Percentiles rank a stretch among this genome's conserved stretches.
These are phyloP conservation scores for Claviceps maximensis DNA, from an alignment of 2,329 filamentous ascomycete genomes.

Conservation along the genomic window DNA sequence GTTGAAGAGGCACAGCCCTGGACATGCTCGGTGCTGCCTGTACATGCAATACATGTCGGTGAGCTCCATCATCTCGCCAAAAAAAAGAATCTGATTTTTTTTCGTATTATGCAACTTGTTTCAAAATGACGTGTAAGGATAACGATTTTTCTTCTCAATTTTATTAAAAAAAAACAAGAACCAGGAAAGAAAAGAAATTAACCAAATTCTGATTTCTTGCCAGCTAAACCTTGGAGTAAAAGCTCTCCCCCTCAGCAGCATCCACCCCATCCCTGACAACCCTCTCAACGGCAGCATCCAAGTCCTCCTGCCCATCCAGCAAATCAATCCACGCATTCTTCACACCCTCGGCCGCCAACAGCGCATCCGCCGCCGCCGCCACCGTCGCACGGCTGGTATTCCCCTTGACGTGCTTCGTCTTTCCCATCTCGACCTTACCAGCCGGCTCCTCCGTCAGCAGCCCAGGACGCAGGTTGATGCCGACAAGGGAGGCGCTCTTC, in stretches of 20 bases:
- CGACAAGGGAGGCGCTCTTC: slow-evolving; percentile 28
- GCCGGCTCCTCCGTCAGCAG: slow-evolving; percentile 35
- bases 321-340: slow-evolving; percentile 42
- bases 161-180: too few relatives aligned
- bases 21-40: too few relatives aligned
- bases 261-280: slow-evolving; percentile 37
- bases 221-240: slow-evolving; percentile 12
- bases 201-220: neutral
- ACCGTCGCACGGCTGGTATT: slow-evolving; percentile 44
- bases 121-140: too few relatives aligned
- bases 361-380: slow-evolving; percentile 40
- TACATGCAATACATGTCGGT: too few relatives aligned
- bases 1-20: neutral
- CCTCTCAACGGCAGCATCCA: slow-evolving; percentile 32
- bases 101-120: too few relatives aligned
- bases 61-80: too few relatives aligned
- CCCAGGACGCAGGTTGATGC: slow-evolving; percentile 41
- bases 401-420: slow-evolving; percentile 24
- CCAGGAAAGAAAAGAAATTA: neutral
- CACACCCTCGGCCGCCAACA: slow-evolving; percentile 36
- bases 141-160: too few relatives aligned
- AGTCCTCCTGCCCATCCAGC: slow-evolving; percentile 37
- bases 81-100: too few relatives aligned
- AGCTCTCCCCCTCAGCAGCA: slow-evolving; percentile 37
- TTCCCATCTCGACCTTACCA: slow-evolving; percentile 34